These are phyloP conservation scores for Clonostachys byssicola DNA, from an alignment of 2,329 filamentous ascomycete species.

Conservation along the genomic window DNA sequence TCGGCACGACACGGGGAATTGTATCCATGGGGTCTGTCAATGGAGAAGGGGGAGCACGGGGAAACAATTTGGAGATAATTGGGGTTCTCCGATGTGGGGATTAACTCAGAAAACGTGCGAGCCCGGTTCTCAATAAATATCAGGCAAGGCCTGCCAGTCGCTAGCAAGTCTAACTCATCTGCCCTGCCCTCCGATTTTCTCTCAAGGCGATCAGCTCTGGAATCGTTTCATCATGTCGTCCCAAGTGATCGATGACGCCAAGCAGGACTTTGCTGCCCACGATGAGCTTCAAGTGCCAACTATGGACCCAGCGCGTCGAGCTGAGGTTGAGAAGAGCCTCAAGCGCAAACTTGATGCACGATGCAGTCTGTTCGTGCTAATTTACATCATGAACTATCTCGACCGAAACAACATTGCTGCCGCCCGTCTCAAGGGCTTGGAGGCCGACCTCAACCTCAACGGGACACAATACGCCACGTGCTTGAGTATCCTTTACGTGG, in stretches of 20 bases:
- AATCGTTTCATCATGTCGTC: no score
- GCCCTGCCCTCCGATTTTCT: no score
- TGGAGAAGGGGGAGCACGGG: no score
- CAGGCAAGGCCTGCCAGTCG: no score
- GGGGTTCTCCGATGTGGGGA: no score
- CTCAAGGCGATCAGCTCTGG: no score
- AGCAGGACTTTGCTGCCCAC: not conserved
- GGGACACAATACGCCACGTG: slow-evolving; percentile 51
- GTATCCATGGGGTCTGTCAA: no score
- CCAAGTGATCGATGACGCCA: not conserved
- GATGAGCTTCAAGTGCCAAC: not conserved
- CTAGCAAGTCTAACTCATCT: no score
- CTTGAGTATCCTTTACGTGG: slow-evolving; percentile 22
- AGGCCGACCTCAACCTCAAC: slow-evolving; percentile 47
- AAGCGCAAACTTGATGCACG: slow-evolving; percentile 68
- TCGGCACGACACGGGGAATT: no score
- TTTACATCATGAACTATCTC: slow-evolving; percentile 73
- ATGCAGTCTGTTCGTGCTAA: slow-evolving; percentile 65
- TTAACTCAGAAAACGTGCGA: no score
- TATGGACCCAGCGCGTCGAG: slow-evolving; percentile 41
- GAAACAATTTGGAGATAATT: no score
- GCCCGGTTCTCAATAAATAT: no score
- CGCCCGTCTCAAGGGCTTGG: slow-evolving; percentile 60
- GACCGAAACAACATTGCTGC: slow-evolving; percentile 67
- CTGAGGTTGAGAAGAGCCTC: slow-evolving; percentile 56